phyloP scores from a whole-genome alignment of 192 early-diverging fungal species.

The Backusella sp. region DNA sequence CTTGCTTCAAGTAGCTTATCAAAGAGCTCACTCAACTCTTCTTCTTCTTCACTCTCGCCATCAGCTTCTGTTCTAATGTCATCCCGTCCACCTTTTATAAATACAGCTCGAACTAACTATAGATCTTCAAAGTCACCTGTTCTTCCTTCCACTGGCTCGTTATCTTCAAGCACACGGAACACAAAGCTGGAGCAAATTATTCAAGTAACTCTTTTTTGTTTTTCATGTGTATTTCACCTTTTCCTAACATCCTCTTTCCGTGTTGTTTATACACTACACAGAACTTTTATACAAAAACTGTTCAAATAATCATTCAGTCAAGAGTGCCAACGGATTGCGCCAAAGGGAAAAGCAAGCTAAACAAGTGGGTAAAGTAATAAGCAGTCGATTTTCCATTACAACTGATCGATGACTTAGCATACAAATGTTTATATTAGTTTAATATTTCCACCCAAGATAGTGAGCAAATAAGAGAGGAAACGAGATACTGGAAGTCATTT shows the following conservation, averaged over 20 bases:
- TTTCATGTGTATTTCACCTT: not conserved
- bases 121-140: not conserved
- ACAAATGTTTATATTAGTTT: constrained; percentile 52
- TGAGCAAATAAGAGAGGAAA: constrained; percentile 71
- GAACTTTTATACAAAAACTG: constrained; percentile 78
- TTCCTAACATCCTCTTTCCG: constrained; percentile 2
- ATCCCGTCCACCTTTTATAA: constrained; percentile 8
- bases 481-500: constrained; percentile 73
- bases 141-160: not conserved
- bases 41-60: constrained; percentile 12
- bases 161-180: constrained; percentile 34
- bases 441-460: constrained; percentile 80
- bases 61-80: constrained; percentile 10
- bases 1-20: constrained; percentile 2
- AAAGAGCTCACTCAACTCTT: not conserved
- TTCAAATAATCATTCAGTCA: constrained; percentile 70
- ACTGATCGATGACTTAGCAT: not conserved
- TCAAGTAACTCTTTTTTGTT: constrained; percentile 35
- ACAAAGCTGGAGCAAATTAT: constrained; percentile 57
- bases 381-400: not conserved
- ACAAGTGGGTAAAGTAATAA: constrained; percentile 60
- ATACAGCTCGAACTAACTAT: not conserved
- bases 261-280: constrained; percentile 1
- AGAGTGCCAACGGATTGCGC: constrained; percentile 40
- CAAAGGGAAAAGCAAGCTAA: constrained; percentile 44